Base-by-base conservation (phyloP, 352 stramenopile species). In the Pythium phragmitis region DNA sequence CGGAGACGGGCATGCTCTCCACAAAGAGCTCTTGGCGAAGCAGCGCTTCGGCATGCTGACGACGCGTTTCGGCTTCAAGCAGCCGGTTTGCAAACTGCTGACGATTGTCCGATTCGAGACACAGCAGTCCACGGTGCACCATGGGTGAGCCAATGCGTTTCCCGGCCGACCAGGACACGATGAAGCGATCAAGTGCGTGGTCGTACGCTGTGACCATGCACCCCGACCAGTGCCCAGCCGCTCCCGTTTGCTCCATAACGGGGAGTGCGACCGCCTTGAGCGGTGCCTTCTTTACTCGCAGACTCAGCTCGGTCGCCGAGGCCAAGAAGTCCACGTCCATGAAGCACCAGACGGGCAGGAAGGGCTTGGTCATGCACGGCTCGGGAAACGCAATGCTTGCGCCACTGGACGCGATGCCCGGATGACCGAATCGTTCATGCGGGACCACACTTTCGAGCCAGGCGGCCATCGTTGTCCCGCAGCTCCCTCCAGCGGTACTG, bases 131-230 rank as follows among this genome's bases (percentile, higher is more conserved):
- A 8, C 73, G 67, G 58, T 89, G 85, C 21, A 90, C 81, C 34
- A 92, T 55, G 2, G 85, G 76, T 0, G 80, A 79, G 2, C 83
- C 85, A 3, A 94, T 82, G 16, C 87, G 83, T 50, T 88, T 89
- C 6, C 85, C 85, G 28, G 79, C 83, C 14, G 78, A 75, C 83
- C 87, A 94, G 1, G 83, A 90, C 9, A 93, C 83, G 36, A 92
- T 73, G 19, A 86, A 92, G 9, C 77, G 69, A 30, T 67, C 60
- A 14, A 86, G 28, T 0, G 58, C 58, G 3, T 57, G 46, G 14
- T 94, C 83, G 68, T 80, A 91, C 0, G 82, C 73, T 7, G 83
- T 94, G 41, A 92, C 82, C 60, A 91, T 85, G 46, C 85, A 94
- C 2, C 68, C 69, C 0, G 87, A 92, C 85, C 87, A 96, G 41